Base-by-base conservation (phyloP, 441 rosid genomes). In the Gossypium trilobum region DNA sequence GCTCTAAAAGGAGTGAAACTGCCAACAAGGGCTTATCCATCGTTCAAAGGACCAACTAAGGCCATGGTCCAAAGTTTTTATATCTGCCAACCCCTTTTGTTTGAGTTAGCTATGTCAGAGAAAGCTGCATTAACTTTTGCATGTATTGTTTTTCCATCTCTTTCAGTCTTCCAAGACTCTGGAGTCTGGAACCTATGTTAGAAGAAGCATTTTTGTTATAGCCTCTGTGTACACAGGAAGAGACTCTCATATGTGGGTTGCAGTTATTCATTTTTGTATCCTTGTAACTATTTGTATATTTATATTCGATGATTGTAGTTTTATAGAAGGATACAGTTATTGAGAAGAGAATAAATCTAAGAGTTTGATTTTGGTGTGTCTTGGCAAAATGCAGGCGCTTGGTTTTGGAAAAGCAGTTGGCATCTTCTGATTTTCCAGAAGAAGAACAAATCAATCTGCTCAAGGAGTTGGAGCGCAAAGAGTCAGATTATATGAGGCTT, bases 401-500 rank as follows among this genome's bases (percentile, higher is more conserved):
- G 73, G 86, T 79, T 65, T 69, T 92, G 75, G 88, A 95, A 82
- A 87, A 84, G 80, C 81, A 80, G 79, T 81, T 95, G 78, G 97
- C 96, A 66, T 85, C 89, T 64, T 88, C 89, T 33, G 85, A 85
- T 74, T 91, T 87, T 54, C 83, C 97, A 66, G 82, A 87, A 75
- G 90, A 91, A 80, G 97, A 91, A 72, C 93, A 87, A 70, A 75
- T 81, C 61, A 82, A 88, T 84, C 76, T 88, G 70, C 80, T 91
- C 50, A 93, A 95, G 84, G 96, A 92, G 79, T 82, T 92, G 77
- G 96, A 95, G 80, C 84, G 90, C 60, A 89, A 86, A 73, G 99
- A 92, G 79, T 91, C 99, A 29, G 91, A 95, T 73, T 92, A 85
- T 74, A 92, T 92, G 74, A 86, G 96, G 46, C 83, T 95, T 51